Conservation (phyloP, 2,329 filamentous ascomycete genomes). For the Thielaviopsis euricoi region DNA sequence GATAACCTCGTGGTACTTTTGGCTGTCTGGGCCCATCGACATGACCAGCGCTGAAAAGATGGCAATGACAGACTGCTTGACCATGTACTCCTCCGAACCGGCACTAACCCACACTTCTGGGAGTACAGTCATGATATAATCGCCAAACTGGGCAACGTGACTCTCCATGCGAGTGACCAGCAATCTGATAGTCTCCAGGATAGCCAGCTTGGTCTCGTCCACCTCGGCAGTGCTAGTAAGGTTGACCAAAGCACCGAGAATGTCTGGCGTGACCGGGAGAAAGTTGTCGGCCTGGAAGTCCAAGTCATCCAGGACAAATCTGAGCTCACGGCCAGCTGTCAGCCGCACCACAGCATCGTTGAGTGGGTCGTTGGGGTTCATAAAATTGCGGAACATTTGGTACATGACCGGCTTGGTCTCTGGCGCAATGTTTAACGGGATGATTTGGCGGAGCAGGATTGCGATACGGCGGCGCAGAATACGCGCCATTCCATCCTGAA, state of each 20-base stretch:
- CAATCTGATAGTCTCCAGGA: slow-evolving; percentile 72
- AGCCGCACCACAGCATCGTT: slow-evolving; percentile 90
- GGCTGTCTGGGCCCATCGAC: slow-evolving; percentile 64
- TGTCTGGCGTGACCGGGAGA: slow-evolving; percentile 56
- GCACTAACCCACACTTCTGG: slow-evolving; percentile 74
- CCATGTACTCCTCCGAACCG: slow-evolving; percentile 65
- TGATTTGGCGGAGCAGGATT: slow-evolving; percentile 81
- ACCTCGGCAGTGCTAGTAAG: slow-evolving; percentile 67
- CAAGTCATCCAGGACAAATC: slow-evolving; percentile 67
- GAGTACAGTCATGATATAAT: slow-evolving; percentile 65
- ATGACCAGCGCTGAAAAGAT: slow-evolving; percentile 74
- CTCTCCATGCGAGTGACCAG: slow-evolving; percentile 70
- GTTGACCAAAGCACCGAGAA: slow-evolving; percentile 55
- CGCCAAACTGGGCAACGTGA: slow-evolving; percentile 50
- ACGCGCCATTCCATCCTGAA: slow-evolving; percentile 46
- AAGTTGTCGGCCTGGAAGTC: slow-evolving; percentile 63
- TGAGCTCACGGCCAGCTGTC: slow-evolving; percentile 74
- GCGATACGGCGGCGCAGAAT: slow-evolving; percentile 75
- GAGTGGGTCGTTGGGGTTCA: slow-evolving; percentile 56
- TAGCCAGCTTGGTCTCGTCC: slow-evolving; percentile 77
- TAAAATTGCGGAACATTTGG: slow-evolving; percentile 73
- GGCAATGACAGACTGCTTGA: slow-evolving; percentile 84
- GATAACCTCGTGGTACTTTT: slow-evolving; percentile 63
- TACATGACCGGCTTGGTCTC: slow-evolving; percentile 60
- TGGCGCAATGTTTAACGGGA: slow-evolving; percentile 56